These are phyloP conservation scores for Penicillium sp. DNA, from an alignment of 2,329 filamentous ascomycete species.

Conservation along the genomic window DNA sequence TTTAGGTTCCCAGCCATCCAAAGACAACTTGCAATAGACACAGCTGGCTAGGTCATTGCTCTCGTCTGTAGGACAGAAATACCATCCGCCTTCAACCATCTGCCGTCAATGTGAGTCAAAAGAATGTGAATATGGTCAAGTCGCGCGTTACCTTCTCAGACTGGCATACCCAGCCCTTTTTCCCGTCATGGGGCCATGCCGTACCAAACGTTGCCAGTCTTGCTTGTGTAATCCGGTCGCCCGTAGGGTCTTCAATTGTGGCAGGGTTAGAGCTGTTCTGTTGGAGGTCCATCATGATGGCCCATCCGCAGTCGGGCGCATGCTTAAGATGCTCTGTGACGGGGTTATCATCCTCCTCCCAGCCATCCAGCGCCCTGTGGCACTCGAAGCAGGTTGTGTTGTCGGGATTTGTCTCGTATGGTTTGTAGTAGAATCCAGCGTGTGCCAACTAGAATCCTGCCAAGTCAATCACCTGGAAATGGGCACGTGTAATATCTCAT, in stretches of 20 bases:
- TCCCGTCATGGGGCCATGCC: constrained; percentile 84
- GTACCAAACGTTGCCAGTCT: constrained; percentile 79
- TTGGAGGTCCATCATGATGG: constrained; percentile 65
- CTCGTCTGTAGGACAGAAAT: constrained; percentile 79
- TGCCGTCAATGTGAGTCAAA: constrained; percentile 38
- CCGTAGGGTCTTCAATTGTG: constrained; percentile 68
- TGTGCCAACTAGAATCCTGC: constrained; percentile 65
- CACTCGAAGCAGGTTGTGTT: constrained; percentile 91
- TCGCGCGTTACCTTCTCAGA: constrained; percentile 68
- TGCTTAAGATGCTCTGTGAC: constrained; percentile 82
- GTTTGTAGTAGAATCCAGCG: constrained; percentile 88
- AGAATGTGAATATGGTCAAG: neutral
- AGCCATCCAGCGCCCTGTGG: constrained; percentile 78
- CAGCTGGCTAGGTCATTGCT: constrained; percentile 89
- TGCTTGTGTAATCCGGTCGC: constrained; percentile 69
- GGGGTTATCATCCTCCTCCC: constrained; percentile 84
- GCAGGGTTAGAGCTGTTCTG: constrained; percentile 45
- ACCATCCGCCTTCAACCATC: constrained; percentile 92
- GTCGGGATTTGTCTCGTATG: constrained; percentile 71
- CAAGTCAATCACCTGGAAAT: neutral
- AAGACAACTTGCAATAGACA: constrained; percentile 80
- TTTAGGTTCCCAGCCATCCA: constrained; percentile 91
- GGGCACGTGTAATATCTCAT: neutral
- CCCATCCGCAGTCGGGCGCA: constrained; percentile 81
- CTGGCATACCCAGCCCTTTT: constrained; percentile 86